Conservation (phyloP, 257 asterid species). For the Fraxinus pennsylvanica region DNA sequence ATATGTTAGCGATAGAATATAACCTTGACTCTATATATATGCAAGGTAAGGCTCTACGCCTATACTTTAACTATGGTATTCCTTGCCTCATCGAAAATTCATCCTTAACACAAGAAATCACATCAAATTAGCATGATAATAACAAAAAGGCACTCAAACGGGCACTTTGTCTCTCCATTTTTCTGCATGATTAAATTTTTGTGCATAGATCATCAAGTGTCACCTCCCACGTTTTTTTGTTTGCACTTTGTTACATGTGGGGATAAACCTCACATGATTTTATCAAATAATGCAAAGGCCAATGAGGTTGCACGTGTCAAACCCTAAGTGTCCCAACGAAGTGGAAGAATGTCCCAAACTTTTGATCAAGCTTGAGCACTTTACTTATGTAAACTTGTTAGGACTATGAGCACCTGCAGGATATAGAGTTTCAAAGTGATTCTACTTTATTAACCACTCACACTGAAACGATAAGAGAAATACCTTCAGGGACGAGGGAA, state of each 20-base stretch:
- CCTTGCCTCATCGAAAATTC: not conserved
- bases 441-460: too few species aligned
- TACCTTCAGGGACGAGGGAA: too few species aligned
- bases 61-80: not conserved
- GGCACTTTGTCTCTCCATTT: not conserved
- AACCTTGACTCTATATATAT: not conserved
- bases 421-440: too few species aligned
- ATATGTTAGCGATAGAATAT: not conserved
- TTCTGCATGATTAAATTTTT: not conserved
- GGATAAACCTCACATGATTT: constrained; percentile 5
- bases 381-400: not conserved
- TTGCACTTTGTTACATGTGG: constrained; percentile 1
- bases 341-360: not conserved
- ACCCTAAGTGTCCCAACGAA: not conserved
- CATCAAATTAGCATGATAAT: not conserved
- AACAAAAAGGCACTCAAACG: not conserved
- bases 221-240: not conserved
- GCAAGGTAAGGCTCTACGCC: too few species aligned
- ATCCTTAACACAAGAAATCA: not conserved
- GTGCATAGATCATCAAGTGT: not conserved
- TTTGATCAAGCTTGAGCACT: not conserved
- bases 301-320: not conserved
- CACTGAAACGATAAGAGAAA: too few species aligned
- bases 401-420: not conserved
- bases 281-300: not conserved